Conservation (phyloP, 192 early-diverging fungal genomes). For the Backusella luteola region DNA sequence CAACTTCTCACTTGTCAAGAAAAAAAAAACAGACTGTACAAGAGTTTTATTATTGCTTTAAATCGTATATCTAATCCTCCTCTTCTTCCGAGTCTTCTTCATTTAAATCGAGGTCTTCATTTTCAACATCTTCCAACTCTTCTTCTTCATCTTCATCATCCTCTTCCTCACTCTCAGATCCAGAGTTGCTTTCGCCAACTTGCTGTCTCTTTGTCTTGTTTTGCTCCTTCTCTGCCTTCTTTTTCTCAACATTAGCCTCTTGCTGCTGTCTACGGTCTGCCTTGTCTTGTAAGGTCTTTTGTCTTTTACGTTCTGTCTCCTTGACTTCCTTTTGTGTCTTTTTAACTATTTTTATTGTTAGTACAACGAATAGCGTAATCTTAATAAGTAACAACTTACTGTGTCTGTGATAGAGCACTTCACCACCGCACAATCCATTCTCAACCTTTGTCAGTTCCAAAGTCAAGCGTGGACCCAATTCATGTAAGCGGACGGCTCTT, state of each 20-base stretch:
- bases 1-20: too few species aligned
- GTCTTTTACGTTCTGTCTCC: conserved; percentile 55
- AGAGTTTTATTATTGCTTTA: background rate
- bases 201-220: conserved; percentile 28
- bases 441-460: conserved; percentile 87
- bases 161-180: conserved; percentile 10
- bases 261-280: conserved; percentile 76
- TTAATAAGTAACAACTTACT: conserved; percentile 44
- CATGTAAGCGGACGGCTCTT: conserved; percentile 80
- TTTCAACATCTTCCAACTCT: conserved; percentile 2
- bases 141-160: background rate
- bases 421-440: conserved; percentile 84
- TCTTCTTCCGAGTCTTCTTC: conserved; percentile 9
- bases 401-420: conserved; percentile 88
- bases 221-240: conserved; percentile 62
- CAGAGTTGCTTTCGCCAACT: conserved; percentile 5
- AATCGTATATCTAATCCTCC: background rate
- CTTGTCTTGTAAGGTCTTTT: conserved; percentile 62
- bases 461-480: conserved; percentile 91
- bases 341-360: conserved; percentile 44
- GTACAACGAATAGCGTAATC: background rate
- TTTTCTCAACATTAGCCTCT: conserved; percentile 80
- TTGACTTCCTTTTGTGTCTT: conserved; percentile 76
- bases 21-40: background rate
- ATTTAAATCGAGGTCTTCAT: background rate